Conservation (phyloP, 495 filamentous ascomycete genomes). For the Trypethelium eluteriae region DNA sequence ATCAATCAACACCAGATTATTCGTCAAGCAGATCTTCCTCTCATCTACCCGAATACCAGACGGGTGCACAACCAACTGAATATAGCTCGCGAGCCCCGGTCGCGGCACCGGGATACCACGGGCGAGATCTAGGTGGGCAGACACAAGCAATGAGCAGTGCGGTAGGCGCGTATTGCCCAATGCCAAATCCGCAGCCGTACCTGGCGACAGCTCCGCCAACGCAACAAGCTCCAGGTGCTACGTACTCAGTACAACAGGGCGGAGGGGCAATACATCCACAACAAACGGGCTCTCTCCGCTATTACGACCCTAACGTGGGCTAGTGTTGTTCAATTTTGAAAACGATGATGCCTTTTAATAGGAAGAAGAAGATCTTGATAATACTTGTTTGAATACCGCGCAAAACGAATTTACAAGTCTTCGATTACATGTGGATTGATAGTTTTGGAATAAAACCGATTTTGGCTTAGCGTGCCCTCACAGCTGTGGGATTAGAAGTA, state of each 20-base stretch:
- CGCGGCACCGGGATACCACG: background rate
- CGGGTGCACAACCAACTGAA: background rate
- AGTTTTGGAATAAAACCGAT: background rate
- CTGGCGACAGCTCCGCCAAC: background rate
- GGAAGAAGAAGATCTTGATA: background rate
- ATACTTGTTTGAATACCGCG: background rate
- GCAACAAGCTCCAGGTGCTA: background rate
- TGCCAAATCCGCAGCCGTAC: background rate
- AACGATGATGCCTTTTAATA: background rate
- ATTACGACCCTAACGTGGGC: constrained; percentile 5
- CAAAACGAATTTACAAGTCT: too few species aligned
- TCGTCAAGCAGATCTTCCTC: constrained; percentile 2
- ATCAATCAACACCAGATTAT: constrained; percentile 3
- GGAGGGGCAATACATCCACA: constrained; percentile 5
- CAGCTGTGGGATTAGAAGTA: background rate
- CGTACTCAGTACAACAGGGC: constrained; percentile 2
- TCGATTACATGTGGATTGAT: background rate
- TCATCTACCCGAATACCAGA: constrained; percentile 3
- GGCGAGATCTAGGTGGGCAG: constrained; percentile 1
- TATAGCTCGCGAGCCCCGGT: background rate
- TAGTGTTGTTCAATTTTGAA: background rate
- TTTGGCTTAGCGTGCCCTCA: background rate
- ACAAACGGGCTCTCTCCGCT: background rate
- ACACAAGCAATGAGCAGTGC: background rate
- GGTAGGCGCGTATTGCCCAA: background rate